phyloP scores from a whole-genome alignment of 768 basidiomycete genomes.

The Lyophyllum atratum region DNA sequence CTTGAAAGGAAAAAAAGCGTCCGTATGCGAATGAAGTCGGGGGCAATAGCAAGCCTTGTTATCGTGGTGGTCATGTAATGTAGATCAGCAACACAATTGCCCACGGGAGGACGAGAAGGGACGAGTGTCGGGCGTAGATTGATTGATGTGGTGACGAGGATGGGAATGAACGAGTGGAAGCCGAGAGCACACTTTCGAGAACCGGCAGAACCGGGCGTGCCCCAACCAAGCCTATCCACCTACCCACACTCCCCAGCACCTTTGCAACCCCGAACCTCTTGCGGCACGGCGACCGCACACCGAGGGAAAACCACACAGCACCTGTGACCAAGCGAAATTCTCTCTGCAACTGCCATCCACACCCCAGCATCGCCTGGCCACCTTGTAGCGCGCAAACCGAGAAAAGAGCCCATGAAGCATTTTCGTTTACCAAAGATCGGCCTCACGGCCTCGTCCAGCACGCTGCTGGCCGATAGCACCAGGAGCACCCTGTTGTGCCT shows the following conservation, averaged over 20 bases:
- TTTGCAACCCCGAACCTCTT: constrained; percentile 15
- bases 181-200: constrained; percentile 28
- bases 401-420: constrained; percentile 31
- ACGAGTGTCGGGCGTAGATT: background rate
- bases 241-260: constrained; percentile 28
- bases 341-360: constrained; percentile 49
- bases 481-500: constrained; percentile 66
- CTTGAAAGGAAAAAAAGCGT: constrained; percentile 77
- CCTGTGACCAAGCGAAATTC: constrained; percentile 33
- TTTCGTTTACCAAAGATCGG: constrained; percentile 56
- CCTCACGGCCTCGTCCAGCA: constrained; percentile 45
- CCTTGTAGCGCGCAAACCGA: constrained; percentile 44
- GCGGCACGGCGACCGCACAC: constrained; percentile 32
- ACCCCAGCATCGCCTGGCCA: constrained; percentile 45
- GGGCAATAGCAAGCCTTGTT: constrained; percentile 29
- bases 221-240: constrained; percentile 33
- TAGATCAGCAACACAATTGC: constrained; percentile 23
- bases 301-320: constrained; percentile 32
- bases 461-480: constrained; percentile 51
- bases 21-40: constrained; percentile 52
- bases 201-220: constrained; percentile 43
- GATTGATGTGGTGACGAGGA: constrained; percentile 10
- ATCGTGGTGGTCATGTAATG: constrained; percentile 26
- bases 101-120: constrained; percentile 5
- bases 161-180: constrained; percentile 27